These are phyloP conservation scores for Rubus parviflorus DNA, from an alignment of 306 rosid species.

Conservation along the genomic window DNA sequence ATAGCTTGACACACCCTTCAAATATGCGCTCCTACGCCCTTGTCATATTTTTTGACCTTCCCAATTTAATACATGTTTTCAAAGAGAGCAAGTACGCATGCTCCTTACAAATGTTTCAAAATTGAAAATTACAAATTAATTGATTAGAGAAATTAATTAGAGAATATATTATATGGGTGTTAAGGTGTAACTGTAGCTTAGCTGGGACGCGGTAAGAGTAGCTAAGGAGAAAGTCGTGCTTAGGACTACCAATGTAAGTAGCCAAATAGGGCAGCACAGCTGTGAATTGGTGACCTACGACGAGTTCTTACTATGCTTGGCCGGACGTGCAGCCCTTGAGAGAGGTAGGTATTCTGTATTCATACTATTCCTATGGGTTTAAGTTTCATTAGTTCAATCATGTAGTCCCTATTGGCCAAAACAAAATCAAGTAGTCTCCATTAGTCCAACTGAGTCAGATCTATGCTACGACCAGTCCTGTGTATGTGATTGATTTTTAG, in stretches of 20 bases:
- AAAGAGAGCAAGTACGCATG: neutral
- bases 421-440: neutral
- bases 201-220: constrained; percentile 41
- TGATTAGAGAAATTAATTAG: neutral
- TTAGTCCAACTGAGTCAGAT: neutral
- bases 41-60: constrained; percentile 4
- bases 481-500: too few species aligned
- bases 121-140: neutral
- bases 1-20: constrained; percentile 25
- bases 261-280: neutral
- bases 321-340: constrained; percentile 1
- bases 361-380: neutral
- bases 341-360: neutral
- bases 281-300: neutral
- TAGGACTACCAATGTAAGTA: constrained; percentile 18
- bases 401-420: neutral
- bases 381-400: neutral
- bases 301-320: neutral
- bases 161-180: neutral
- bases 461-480: neutral
- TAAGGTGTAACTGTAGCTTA: constrained; percentile 9
- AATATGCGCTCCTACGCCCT: constrained; percentile 6
- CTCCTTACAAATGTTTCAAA: neutral
- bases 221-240: constrained; percentile 27
- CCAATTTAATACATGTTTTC: neutral